phyloP scores from a whole-genome alignment of 164 flowering plant genomes.

The Piper betle region DNA sequence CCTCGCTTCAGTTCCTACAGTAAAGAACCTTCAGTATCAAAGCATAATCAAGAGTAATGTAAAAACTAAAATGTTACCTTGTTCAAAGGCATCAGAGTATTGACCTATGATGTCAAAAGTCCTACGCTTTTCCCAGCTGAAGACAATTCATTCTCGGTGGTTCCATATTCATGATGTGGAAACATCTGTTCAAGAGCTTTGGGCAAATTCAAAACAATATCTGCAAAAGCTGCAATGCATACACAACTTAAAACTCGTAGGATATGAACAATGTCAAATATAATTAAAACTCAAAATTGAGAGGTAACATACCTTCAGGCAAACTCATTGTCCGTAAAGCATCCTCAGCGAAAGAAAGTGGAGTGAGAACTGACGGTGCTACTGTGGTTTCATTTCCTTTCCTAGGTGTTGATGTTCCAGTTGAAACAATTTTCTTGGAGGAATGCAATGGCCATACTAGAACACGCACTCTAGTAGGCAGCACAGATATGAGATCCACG shows the following conservation, averaged over 20 bases:
- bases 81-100: background rate
- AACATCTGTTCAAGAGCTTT: constrained; percentile 39
- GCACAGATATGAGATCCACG: constrained; percentile 50
- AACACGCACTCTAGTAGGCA: constrained; percentile 60
- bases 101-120: background rate
- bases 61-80: background rate
- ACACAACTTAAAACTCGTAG: background rate
- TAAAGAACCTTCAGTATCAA: background rate
- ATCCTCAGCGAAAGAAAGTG: constrained; percentile 75
- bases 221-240: constrained; percentile 67
- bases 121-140: constrained; percentile 3
- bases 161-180: constrained; percentile 13
- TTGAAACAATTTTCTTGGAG: constrained; percentile 16
- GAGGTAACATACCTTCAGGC: constrained; percentile 60
- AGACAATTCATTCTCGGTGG: background rate
- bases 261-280: background rate
- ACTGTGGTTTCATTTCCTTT: constrained; percentile 28
- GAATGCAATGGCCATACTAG: constrained; percentile 62
- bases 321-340: constrained; percentile 63
- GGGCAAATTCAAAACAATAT: constrained; percentile 69
- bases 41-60: too few relatives aligned
- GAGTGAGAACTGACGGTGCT: constrained; percentile 44
- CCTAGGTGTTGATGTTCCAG: constrained; percentile 12
- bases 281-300: too few relatives aligned
- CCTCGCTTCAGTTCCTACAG: background rate